Evolutionary conservation across 225 moss, liverwort and hornwort species (phyloP), one percentile per base, ranked within the genome.

Genomic region (Polytrichum formosum): DNA sequence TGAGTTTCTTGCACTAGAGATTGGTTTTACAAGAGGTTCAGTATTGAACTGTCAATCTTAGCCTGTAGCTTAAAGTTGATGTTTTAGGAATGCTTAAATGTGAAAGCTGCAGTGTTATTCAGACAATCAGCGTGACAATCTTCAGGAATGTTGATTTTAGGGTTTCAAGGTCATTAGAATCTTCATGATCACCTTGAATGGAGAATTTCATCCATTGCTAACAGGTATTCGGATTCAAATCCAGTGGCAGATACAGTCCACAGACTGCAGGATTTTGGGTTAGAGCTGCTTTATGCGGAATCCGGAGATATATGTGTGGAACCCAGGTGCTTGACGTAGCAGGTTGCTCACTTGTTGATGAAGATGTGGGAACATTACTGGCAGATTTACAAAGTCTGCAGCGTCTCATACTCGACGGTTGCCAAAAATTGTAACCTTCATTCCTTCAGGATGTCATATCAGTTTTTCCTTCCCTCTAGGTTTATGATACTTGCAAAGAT

Each of bases 241-340:
- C 65, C 29, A 65, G 78, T 71, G 71, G 73, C 71, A 84, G 75
- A 61, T 64, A 70, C 55, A 79, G 85, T 72, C 78, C 78, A 59
- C 72, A 76, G 63, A 79, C 82, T 56, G 18, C 75, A 28, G 77
- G 74, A 23, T 77, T 76, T 54, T 91, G 92, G 93, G 88, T 79
- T 46, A 72, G 84, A 63, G 78, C 74, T 67, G 87, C 83, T 6
- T 81, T 93, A 55, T 65, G 63, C 6, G 84, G 91, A 62, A 90
- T 98, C 76, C 86, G 77, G 72, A 60, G 69, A 18, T 72, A 74
- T 8, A 91, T 94, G 94, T 73, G 67, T 56, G 81, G 76, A 46
- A 94, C 94, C 27, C 77, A 70, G 35, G 92, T 87, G 85, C 81
- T 98, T 59, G 90, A 98, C 76, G 73, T 98, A 61, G 67, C 94